These are phyloP conservation scores for Chrysoporthe austroafricana DNA, from an alignment of 2,329 filamentous ascomycete species.

Conservation along the genomic window DNA sequence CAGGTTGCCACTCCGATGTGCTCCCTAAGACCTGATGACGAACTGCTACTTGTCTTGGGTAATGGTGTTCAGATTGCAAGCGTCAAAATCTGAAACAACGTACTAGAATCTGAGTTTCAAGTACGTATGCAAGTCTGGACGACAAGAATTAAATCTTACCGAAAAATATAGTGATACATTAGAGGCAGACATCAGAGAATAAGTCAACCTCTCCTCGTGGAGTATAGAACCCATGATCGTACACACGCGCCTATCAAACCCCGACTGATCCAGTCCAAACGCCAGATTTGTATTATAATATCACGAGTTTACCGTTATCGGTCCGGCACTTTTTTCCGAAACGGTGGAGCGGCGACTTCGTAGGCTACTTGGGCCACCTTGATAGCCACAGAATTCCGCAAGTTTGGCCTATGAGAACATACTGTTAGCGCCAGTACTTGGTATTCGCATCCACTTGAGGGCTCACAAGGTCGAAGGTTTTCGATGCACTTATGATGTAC, in stretches of 20 bases:
- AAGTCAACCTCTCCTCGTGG: too few species aligned
- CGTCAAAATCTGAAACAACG: too few species aligned
- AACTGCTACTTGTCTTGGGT: too few species aligned
- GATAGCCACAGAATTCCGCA: conserved; percentile 3
- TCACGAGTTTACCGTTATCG: neutral
- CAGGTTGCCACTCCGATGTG: too few species aligned
- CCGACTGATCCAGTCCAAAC: neutral
- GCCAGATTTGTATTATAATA: neutral
- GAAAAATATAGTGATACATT: too few species aligned
- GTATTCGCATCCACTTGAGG: neutral
- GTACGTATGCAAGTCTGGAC: too few species aligned
- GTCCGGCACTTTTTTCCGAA: neutral
- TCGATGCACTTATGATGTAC: conserved; percentile 12
- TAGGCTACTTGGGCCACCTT: neutral
- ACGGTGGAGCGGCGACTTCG: neutral
- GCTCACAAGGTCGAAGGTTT: conserved; percentile 15
- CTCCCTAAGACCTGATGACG: too few species aligned
- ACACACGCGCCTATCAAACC: neutral
- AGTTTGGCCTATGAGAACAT: neutral
- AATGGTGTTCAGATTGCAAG: too few species aligned
- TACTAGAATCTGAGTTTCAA: too few species aligned
- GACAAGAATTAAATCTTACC: too few species aligned
- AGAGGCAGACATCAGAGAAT: too few species aligned
- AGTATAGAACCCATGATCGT: too few species aligned
- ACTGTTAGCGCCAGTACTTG: neutral